A percentile compares a stretch with the other conserved stretches of the same genome.
phyloP scores from a whole-genome alignment of 164 flowering plant species.

The Malania oleifera region DNA sequence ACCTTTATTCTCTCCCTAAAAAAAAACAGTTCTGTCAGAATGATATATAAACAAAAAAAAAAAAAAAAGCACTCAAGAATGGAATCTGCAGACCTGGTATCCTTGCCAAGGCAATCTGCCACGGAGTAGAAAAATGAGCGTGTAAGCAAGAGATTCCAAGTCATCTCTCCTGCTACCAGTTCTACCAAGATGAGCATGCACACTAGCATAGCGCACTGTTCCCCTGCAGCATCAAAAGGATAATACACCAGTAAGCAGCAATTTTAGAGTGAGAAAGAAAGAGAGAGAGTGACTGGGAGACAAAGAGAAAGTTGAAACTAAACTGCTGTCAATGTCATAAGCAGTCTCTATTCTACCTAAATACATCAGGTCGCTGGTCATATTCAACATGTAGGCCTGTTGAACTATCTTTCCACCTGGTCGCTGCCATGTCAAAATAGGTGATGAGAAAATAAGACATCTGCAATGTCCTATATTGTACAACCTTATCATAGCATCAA shows the following conservation, averaged over 20 bases:
- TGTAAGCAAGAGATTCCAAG: constrained; percentile 93
- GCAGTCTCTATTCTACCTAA: constrained; percentile 40
- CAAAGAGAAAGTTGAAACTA: no score
- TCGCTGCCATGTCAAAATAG: constrained; percentile 42
- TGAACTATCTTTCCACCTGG: constrained; percentile 73
- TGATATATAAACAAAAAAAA: background rate
- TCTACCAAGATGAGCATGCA: constrained; percentile 97
- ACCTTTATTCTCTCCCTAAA: constrained; percentile 91
- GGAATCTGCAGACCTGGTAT: constrained; percentile 55
- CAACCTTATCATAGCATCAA: background rate
- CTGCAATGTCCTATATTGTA: no score
- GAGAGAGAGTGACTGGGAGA: no score
- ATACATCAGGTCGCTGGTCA: constrained; percentile 95
- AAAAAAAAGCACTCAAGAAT: background rate
- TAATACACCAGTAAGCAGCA: background rate
- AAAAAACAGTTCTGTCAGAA: constrained; percentile 5
- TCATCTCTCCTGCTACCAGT: constrained; percentile 96
- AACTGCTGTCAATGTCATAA: background rate
- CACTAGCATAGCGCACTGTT: constrained; percentile 97
- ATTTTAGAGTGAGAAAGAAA: background rate
- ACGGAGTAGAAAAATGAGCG: constrained; percentile 83
- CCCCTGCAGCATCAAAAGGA: constrained; percentile 49
- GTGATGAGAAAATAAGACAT: background rate
- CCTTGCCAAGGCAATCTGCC: constrained; percentile 99
- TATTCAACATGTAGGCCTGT: constrained; percentile 82